Evolutionary conservation across 768 basidiomycete genomes (phyloP), one percentile per base, ranked within the genome.

Genomic region (Dioszegia crocea): DNA sequence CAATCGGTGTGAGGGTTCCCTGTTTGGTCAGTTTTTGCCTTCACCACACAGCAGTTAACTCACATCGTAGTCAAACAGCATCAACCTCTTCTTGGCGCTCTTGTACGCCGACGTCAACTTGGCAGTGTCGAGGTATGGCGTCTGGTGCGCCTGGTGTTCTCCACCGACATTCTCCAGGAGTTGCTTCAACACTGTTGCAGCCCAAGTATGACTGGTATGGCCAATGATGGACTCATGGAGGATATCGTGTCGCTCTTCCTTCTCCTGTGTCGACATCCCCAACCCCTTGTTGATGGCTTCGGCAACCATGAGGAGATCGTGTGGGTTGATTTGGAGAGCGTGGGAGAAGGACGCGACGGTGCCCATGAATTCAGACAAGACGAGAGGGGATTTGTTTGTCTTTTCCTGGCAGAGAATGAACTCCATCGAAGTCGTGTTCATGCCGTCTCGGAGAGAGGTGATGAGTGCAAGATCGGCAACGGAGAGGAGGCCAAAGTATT

Each of bases 361-460:
- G 10, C 94, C 94, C 88, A 96, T 96, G 73, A 98, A 98, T 79
- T 99, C 94, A 71, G 89, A 91, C 55, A 99, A 80, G 60, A 97
- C 88, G 51, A 92, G 84, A 0, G 94, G 92, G 33, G 78, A 78
- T 78, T 84, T 85, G 73, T 87, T 86, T 51, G 89, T 88, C 67
- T 81, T 82, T 66, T 88, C 84, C 78, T 99, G 94, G 31, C 92
- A 91, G 61, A 98, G 88, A 27, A 94, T 88, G 76, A 93, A 97
- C 78, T 98, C 94, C 91, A 96, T 94, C 51, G 86, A 88, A 0
- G 93, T 96, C 14, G 94, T 97, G 81, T 99, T 99, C 96, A 98
- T 98, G 5, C 94, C 96, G 72, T 99, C 94, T 31, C 94, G 85
- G 6, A 97, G 82, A 0, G 92, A 91, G 0, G 94, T 97, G 76